Evolutionary conservation across 768 basidiomycete species (phyloP), one percentile per base, ranked within the genome.

Genomic region (Pleurotus cornucopiae): DNA sequence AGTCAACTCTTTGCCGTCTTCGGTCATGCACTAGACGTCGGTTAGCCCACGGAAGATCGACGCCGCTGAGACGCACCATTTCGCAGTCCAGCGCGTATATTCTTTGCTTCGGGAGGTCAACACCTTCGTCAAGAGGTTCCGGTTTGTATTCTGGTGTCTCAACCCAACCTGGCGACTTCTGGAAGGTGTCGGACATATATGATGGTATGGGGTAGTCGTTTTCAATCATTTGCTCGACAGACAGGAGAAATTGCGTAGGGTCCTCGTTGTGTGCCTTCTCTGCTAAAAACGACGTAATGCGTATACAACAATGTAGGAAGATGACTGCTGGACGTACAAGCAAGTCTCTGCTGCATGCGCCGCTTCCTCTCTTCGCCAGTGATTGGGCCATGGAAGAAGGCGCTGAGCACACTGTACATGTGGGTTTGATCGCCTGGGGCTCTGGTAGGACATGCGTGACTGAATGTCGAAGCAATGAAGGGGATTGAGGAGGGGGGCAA

Each of bases 1-100:
- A 1, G 95, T 87, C 12, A 98, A 78, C 66, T 93, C 92, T 62
- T 91, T 94, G 6, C 94, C 95, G 54, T 90, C 89, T 64, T 88
- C 88, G 1, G 94, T 95, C 68, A 88, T 61, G 66, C 94, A 96
- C 94, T 97, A 60, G 2, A 37, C 30, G 34, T 18, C 44, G 0
- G 45, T 51, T 56, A 54, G 46, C 47, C 4, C 16, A 34, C 14
- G 49, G 48, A 14, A 9, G 37, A 40, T 46, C 37, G n/a, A 30
- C 12, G 9, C n/a, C n/a, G 25, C 20, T 30, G n/a, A 14, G 7
- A 64, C 82, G 53, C 58, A 92, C 95, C 96, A 98, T 98, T 69
- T 98, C 96, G 69, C 96, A 98, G 76, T 99, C 96, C 46, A 99
- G 81, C 0, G 92, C 91, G 55, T 90, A 86, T 21, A 96, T 80